Percentiles rank a stretch among this genome's conserved stretches.
Evolutionary conservation across 306 rosid species (phyloP).

Genomic region (Potentilla sterilis): DNA sequence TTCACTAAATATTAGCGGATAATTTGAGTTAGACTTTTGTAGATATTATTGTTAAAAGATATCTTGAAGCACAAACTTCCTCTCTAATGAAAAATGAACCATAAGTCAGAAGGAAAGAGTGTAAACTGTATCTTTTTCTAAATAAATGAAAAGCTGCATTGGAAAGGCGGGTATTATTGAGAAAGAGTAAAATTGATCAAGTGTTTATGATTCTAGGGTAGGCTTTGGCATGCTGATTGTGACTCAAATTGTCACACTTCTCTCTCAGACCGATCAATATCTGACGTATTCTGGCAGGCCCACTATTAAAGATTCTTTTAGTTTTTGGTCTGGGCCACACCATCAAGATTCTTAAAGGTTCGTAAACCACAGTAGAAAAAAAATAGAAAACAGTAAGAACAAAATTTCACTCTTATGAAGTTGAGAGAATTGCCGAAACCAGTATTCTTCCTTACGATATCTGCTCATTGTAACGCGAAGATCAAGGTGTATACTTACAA

Average conservation of each 20-base stretch:
- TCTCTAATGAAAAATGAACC: no score
- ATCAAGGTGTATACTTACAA: background rate
- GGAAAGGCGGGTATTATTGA: background rate
- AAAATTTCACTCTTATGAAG: background rate
- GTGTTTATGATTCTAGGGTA: background rate
- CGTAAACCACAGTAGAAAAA: background rate
- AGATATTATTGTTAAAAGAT: no score
- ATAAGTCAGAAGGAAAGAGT: no score
- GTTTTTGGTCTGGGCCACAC: background rate
- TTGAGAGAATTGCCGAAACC: background rate
- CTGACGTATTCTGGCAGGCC: background rate
- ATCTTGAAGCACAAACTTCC: no score
- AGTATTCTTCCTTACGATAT: no score
- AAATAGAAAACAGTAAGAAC: background rate
- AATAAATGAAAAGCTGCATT: background rate
- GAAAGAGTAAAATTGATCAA: background rate
- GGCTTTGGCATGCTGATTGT: background rate
- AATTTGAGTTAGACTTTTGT: no score
- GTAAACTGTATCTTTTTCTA: background rate
- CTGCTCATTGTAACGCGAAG: background rate
- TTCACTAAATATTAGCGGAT: no score
- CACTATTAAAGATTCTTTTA: background rate
- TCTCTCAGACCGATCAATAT: background rate
- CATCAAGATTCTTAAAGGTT: background rate
- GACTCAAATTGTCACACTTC: slow-evolving; percentile 8